These are phyloP conservation scores for Lonicera japonica DNA, from an alignment of 129 eudicot species.

Conservation along the genomic window DNA sequence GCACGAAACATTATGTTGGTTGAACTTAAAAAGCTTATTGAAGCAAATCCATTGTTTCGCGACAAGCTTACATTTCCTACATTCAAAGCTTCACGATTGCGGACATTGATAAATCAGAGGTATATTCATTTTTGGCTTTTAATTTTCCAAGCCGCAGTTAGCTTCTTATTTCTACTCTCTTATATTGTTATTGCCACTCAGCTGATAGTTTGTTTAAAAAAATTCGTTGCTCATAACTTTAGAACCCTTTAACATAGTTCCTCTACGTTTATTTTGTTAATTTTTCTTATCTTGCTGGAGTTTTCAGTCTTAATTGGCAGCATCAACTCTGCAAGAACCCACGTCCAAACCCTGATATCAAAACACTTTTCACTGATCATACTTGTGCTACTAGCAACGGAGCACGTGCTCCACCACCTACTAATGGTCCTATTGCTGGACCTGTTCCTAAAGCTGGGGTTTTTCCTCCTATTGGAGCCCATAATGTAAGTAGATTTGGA, in stretches of 20 bases:
- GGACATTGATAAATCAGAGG: constrained; percentile 86
- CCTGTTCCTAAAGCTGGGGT: constrained; percentile 75
- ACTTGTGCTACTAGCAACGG: constrained; percentile 73
- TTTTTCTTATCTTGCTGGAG: constrained; percentile 5
- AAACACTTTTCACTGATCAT: constrained; percentile 78
- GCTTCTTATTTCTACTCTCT: not conserved
- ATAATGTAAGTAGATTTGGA: constrained; percentile 53
- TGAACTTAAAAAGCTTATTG: constrained; percentile 77
- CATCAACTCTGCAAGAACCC: constrained; percentile 95
- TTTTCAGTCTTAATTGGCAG: constrained; percentile 86
- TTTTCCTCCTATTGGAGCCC: constrained; percentile 76
- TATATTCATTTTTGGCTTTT: not conserved
- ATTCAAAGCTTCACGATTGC: constrained; percentile 72
- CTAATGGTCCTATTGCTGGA: constrained; percentile 51
- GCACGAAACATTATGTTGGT: constrained; percentile 70
- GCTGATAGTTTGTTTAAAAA: not conserved
- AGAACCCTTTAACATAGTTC: not conserved
- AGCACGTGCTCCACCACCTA: constrained; percentile 60
- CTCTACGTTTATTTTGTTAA: not conserved
- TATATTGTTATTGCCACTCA: not conserved
- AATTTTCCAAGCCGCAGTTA: not conserved
- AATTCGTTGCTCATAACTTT: not conserved
- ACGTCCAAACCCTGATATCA: constrained; percentile 83
- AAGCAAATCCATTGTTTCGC: constrained; percentile 85
- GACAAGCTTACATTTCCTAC: constrained; percentile 69